Conservation (phyloP, 202 grass and related monocot species). For the Digitaria exilis region DNA sequence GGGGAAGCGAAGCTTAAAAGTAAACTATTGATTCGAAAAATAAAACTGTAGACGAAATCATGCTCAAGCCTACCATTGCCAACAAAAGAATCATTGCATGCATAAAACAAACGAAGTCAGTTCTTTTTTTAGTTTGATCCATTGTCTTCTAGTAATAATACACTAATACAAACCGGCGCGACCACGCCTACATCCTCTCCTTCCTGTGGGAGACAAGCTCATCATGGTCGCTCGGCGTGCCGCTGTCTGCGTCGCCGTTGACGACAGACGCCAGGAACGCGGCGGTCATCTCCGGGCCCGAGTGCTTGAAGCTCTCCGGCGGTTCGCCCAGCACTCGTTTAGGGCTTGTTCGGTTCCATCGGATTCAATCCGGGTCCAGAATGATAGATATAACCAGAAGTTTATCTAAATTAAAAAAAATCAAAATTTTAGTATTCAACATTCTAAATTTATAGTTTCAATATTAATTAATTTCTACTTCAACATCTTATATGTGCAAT, state of each 20-base stretch:
- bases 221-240: not conserved
- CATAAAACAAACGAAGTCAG: not conserved
- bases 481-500: too few relatives aligned
- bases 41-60: not conserved
- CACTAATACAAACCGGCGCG: not conserved
- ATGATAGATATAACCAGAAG: too few relatives aligned
- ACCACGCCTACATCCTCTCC: not conserved
- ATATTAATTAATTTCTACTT: too few relatives aligned
- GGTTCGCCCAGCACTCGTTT: not conserved
- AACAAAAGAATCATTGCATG: too few relatives aligned
- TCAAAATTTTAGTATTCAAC: too few relatives aligned
- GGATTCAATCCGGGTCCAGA: too few relatives aligned
- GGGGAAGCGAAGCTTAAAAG: not conserved
- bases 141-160: not conserved
- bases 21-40: not conserved
- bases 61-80: not conserved
- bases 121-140: not conserved
- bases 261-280: conserved; percentile 20
- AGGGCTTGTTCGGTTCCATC: too few relatives aligned
- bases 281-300: not conserved
- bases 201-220: not conserved
- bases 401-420: too few relatives aligned
- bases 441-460: too few relatives aligned
- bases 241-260: not conserved
- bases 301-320: not conserved